Evolutionary conservation across 495 filamentous ascomycete species (phyloP), one percentile per base, ranked within the genome.

Genomic region (Trichoderma reesei): DNA sequence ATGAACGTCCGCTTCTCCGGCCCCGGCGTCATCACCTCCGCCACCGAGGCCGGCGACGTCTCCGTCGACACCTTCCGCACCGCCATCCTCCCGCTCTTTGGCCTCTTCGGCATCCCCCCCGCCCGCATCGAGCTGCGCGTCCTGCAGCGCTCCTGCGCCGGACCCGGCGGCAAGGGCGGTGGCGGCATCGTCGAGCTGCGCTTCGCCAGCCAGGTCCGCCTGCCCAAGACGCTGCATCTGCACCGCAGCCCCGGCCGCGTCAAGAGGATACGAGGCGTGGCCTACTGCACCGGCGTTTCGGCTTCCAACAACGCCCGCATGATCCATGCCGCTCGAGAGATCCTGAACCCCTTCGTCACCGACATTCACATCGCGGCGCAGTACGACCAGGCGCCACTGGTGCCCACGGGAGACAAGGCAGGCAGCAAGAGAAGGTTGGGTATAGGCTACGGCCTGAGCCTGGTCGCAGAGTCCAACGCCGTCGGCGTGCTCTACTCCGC

Each of bases 221-320:
- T 97, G 46, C 92, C 95, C 14, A 96, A 94, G 78, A 98, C 95
- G 54, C 79, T 99, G 72, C 94, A 99, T 73, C 82, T 98, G 70
- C 91, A 93, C 70, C 72, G 80, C 7, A 76, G 72, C n/a, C 82
- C 91, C 0, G 94, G 94, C 3, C 78, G 90, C 62, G 88, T 99
- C 65, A 94, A 93, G 80, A 82, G 86, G 68, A 86, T 99, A 62
- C 84, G 95, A 63, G 94, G 94, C 59, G 92, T 98, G 2, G 93
- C 93, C 26, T 97, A 97, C 74, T 88, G 88, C 34, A 90, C 89
- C 3, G 94, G 94, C 34, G 90, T 97, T 1, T 86, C 88, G 9
- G 93, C 86, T 0, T 90, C 88, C 56, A 96, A 96, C 67, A 99
- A 98, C 73, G 89, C 90, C 60, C 82, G 94, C 61, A 94, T 96